Conservation (phyloP, 768 basidiomycete species). For the Galerina sulciceps region DNA sequence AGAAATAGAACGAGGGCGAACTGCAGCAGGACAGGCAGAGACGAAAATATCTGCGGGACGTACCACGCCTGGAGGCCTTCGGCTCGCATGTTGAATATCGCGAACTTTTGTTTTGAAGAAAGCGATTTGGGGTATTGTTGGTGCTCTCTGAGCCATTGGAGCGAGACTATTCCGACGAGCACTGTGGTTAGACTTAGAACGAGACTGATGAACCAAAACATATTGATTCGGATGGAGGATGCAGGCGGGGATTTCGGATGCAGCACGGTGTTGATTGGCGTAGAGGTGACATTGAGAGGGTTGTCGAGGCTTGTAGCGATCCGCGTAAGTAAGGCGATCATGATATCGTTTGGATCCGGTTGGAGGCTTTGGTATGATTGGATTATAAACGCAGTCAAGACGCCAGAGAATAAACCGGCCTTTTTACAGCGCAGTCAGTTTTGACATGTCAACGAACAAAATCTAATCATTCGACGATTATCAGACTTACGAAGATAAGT, state of each 20-base stretch:
- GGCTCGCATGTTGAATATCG: slow-evolving; percentile 3
- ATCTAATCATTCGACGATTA: too few species aligned
- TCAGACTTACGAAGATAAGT: too few species aligned
- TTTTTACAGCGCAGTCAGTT: not conserved
- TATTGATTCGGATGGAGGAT: slow-evolving; percentile 14
- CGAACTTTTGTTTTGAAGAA: not conserved
- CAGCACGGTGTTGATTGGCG: not conserved
- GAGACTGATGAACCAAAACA: slow-evolving; percentile 29
- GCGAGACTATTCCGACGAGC: slow-evolving; percentile 19
- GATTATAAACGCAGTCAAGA: slow-evolving; percentile 24
- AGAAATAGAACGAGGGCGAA: slow-evolving; percentile 3
- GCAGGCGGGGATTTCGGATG: not conserved
- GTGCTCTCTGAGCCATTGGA: slow-evolving; percentile 19
- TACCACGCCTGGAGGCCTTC: slow-evolving; percentile 6
- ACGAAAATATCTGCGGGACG: slow-evolving; percentile 2
- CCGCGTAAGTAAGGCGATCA: slow-evolving; percentile 13
- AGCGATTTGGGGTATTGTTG: not conserved
- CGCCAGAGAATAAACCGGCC: slow-evolving; percentile 27
- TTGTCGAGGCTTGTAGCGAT: slow-evolving; percentile 1
- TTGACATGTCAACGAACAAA: too few species aligned
- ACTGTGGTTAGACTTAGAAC: slow-evolving; percentile 22
- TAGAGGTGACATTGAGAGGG: not conserved
- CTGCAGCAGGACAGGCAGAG: slow-evolving; percentile 4
- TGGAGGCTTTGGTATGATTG: slow-evolving; percentile 23
- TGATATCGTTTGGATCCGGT: slow-evolving; percentile 15